These are phyloP conservation scores for Paramyrothecium roridum DNA, from an alignment of 2,329 filamentous ascomycete genomes.

Conservation along the genomic window DNA sequence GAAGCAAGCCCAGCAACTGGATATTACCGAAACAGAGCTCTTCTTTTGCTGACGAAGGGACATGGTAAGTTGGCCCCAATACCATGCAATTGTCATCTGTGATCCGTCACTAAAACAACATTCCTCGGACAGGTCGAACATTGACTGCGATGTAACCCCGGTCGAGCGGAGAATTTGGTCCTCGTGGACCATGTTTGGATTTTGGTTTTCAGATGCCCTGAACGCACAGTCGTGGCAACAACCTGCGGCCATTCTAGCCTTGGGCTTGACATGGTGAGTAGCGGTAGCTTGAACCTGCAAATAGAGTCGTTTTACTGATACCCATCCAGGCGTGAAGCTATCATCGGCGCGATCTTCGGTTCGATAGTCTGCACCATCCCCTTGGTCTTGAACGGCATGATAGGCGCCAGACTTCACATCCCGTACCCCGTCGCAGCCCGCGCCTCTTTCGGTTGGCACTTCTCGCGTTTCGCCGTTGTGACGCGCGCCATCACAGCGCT, in stretches of 20 bases:
- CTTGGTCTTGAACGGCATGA: slow-evolving; percentile 33
- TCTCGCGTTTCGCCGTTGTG: slow-evolving; percentile 28
- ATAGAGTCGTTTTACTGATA: background rate
- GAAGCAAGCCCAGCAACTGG: background rate
- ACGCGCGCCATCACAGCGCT: slow-evolving; percentile 41
- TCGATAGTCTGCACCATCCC: slow-evolving; percentile 44
- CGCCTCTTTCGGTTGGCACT: slow-evolving; percentile 33
- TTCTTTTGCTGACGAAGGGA: slow-evolving; percentile 1
- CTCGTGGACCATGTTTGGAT: slow-evolving; percentile 16
- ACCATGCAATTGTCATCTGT: too few relatives aligned
- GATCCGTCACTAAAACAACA: too few relatives aligned
- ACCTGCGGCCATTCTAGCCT: slow-evolving; percentile 15
- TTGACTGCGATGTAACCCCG: slow-evolving; percentile 6
- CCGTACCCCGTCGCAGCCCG: slow-evolving; percentile 32
- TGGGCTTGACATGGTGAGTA: slow-evolving; percentile 16
- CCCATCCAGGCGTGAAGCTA: slow-evolving; percentile 36
- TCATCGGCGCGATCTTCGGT: slow-evolving; percentile 20
- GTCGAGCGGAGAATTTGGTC: slow-evolving; percentile 15
- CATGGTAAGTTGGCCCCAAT: background rate
- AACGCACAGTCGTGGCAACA: slow-evolving; percentile 18
- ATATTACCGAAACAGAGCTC: background rate
- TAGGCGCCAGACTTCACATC: slow-evolving; percentile 27
- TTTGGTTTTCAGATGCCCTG: slow-evolving; percentile 19
- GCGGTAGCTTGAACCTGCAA: background rate
- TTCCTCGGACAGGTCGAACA: background rate